Base-by-base conservation (phyloP, 768 basidiomycete genomes). In the Boletus rubescentipes region DNA sequence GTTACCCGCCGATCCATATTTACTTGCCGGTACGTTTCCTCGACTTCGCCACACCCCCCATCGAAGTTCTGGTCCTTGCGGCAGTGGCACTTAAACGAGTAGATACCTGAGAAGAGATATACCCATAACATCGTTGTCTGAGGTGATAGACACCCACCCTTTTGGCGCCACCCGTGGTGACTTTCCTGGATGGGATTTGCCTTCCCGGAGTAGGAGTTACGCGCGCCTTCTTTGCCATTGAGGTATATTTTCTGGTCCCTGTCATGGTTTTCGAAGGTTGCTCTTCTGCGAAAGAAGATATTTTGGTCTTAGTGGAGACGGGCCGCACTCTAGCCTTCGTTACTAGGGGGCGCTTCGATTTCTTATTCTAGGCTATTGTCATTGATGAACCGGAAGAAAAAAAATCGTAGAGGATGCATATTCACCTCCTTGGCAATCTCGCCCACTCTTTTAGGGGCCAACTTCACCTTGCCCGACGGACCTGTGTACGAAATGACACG, bases 381-480 rank as follows among this genome's bases (percentile, higher is more conserved):
- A n/a, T n/a, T 9, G 5, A 32, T 46, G 4, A 43, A 26, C 36
- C 20, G 40, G 20, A 35, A 29, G 32, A 35, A 46, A 35, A 39
- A 18, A 3, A 10, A 2, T 10, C 14, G 3, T 1, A 45, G 7
- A 8, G 1, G 2, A 6, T 34, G 4, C 18, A 34, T 35, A 11
- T 42, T 32, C 30, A 61, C 66, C 51, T 69, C 58, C 26, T 60
- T 57, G n/a, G 54, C 30, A 39, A 42, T 53, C 39, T 52, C 55
- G 5, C 10, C 41, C 26, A 14, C 30, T 29, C 41, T 53, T 37
- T 51, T 46, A 34, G 68, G 61, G 15, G 66, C 40, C 32, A 70
- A 38, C 41, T 59, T 68, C 10, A 70, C 57, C 50, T 70, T 67
- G 23, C 66, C 66, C 8, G 63, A 66, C 21, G 66, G 58, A 21